Evolutionary conservation across 345 rosid species (phyloP), one percentile per base, ranked within the genome.

Genomic region (Mangifera indica): DNA sequence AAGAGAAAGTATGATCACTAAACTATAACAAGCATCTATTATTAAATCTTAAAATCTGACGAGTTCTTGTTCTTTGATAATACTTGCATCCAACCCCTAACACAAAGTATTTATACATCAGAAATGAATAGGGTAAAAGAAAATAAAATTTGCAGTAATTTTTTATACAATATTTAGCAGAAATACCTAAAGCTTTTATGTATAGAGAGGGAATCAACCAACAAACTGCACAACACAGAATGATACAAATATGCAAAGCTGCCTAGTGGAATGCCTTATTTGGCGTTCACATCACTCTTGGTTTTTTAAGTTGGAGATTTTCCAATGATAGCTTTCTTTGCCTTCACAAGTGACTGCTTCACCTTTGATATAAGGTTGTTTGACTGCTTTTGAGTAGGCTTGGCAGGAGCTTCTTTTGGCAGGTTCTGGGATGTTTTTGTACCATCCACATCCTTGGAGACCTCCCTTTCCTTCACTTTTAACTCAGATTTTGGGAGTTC

Each of bases 311-410:
- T 72, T 26, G 82, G 75, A 67, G 87, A 82, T 70, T 84, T 83
- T 60, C 88, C 92, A 17, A 64, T 72, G 26, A 88, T 76, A n/a
- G 88, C 89, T 73, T 81, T 84, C 82, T 84, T 86, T 57, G 84
- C 88, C 84, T 84, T 84, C 63, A 78, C 78, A 63, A 86, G 84
- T 29, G 84, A 82, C 29, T 85, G 88, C 71, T 86, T 86, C 62
- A 87, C 82, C 75, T 81, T 85, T 29, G 87, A 77, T 60, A 84
- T 74, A 21, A 84, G 74, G 68, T 77, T 84, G 24, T 72, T 78
- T 10, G 89, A 82, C 48, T 85, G 84, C 73, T 85, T 83, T 45
- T 60, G 69, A 20, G 72, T 26, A 2, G 83, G 53, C 83, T 80
- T 85, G n/a, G 72, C 69, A 2, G 56, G 15, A 74, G 73, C 76